Evolutionary conservation across 176 grass and related monocot genomes (phyloP).

Genomic region (Chrysopogon serrulatus): DNA sequence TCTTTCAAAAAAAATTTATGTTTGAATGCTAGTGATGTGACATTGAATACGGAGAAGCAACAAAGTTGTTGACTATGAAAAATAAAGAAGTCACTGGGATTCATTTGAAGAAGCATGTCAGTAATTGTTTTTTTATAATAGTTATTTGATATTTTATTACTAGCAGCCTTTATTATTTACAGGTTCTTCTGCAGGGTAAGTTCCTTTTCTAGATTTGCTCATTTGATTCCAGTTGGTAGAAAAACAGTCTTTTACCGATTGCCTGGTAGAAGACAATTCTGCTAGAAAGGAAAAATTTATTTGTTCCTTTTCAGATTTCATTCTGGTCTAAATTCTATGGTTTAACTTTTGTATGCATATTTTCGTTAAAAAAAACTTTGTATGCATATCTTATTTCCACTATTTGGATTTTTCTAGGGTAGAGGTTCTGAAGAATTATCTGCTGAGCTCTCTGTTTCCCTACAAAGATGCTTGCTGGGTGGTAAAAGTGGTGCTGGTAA

Average conservation of each 20-base stretch:
- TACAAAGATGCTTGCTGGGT: conserved; percentile 89
- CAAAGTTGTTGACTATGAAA: background rate
- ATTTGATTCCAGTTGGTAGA: background rate
- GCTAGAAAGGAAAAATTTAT: background rate
- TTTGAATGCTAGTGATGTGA: background rate
- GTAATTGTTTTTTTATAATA: background rate
- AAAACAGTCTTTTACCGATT: background rate
- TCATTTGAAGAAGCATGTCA: background rate
- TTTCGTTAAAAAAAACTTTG: too few species aligned
- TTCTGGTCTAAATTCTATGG: background rate
- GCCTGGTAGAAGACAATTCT: background rate
- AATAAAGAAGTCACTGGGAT: background rate
- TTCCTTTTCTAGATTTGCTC: background rate
- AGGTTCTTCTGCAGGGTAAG: background rate
- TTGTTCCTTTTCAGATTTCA: background rate
- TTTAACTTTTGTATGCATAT: background rate
- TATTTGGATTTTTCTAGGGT: conserved; percentile 48
- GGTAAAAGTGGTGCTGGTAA: conserved; percentile 92
- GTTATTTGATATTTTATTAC: conserved; percentile 5
- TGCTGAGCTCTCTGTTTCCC: conserved; percentile 62
- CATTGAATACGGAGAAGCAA: background rate
- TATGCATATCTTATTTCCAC: conserved; percentile 10
- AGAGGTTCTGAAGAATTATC: conserved; percentile 93
- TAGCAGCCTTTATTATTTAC: background rate
- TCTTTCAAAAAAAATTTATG: too few species aligned